A percentile compares a stretch with the other conserved stretches of the same genome.
These are phyloP conservation scores for Phaeosphaeriaceae sp. DNA, from an alignment of 2,329 filamentous ascomycete species.

Conservation along the genomic window DNA sequence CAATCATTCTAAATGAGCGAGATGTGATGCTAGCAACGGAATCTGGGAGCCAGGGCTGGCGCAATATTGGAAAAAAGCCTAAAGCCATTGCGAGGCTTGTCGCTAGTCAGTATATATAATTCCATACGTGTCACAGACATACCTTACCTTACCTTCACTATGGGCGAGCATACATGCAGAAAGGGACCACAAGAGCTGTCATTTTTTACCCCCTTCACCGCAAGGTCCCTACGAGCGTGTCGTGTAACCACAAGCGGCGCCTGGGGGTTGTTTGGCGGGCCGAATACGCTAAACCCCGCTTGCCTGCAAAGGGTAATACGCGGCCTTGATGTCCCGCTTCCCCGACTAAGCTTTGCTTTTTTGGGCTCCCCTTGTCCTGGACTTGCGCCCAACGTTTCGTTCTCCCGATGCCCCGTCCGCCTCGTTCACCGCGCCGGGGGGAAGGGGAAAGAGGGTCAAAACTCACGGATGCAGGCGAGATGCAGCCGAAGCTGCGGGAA, in stretches of 20 bases:
- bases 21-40: slow-evolving; percentile 22
- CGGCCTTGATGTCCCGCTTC: slow-evolving; percentile 22
- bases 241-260: slow-evolving; percentile 37
- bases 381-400: slow-evolving; percentile 29
- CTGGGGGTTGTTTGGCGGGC: slow-evolving; percentile 37
- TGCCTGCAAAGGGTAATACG: slow-evolving; percentile 21
- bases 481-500: slow-evolving; percentile 26
- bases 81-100: slow-evolving; percentile 28
- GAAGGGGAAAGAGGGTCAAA: no score
- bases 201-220: slow-evolving; percentile 36
- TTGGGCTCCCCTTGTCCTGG: slow-evolving; percentile 18
- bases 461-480: slow-evolving; percentile 26
- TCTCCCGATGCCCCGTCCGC: slow-evolving; percentile 38
- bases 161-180: slow-evolving; percentile 34
- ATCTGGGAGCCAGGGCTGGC: slow-evolving; percentile 21
- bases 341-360: slow-evolving; percentile 30
- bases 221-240: slow-evolving; percentile 29
- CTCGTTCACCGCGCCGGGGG: slow-evolving; percentile 25
- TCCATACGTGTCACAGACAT: slow-evolving; percentile 21
- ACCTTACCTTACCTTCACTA: slow-evolving; percentile 21
- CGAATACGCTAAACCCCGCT: slow-evolving; percentile 25
- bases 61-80: slow-evolving; percentile 24
- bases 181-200: slow-evolving; percentile 33
- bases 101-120: slow-evolving; percentile 30
- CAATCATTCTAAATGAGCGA: slow-evolving; percentile 32